phyloP scores from a whole-genome alignment of 2,329 filamentous ascomycete species.

The Pseudogymnoascus sp. region DNA sequence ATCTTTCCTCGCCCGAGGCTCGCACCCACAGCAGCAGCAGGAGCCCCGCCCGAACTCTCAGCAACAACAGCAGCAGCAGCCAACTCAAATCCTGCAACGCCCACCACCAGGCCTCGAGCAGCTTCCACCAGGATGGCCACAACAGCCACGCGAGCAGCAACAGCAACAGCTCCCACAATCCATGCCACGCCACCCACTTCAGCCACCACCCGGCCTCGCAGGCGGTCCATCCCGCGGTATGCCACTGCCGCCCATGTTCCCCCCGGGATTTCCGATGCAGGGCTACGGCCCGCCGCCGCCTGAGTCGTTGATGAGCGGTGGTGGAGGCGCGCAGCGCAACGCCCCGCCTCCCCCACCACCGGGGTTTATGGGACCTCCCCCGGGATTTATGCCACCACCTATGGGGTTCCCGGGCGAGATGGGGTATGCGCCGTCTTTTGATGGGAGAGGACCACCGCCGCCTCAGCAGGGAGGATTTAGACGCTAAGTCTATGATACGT shows the following conservation, averaged over 20 bases:
- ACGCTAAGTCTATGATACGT: neutral
- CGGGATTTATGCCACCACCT: constrained; percentile 47
- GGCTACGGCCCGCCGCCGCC: constrained; percentile 41
- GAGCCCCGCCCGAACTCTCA: constrained; percentile 34
- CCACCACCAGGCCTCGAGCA: constrained; percentile 55
- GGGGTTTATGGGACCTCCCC: constrained; percentile 27
- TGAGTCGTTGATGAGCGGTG: constrained; percentile 30
- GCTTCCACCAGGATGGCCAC: constrained; percentile 51
- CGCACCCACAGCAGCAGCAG: constrained; percentile 19
- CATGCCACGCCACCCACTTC: constrained; percentile 44
- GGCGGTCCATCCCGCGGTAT: constrained; percentile 33
- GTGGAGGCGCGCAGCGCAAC: constrained; percentile 25
- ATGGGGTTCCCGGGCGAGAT: constrained; percentile 49
- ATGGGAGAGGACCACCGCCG: constrained; percentile 49
- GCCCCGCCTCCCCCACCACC: constrained; percentile 41
- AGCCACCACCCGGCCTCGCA: constrained; percentile 53
- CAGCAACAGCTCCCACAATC: constrained; percentile 25
- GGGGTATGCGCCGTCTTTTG: constrained; percentile 45
- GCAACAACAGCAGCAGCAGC: constrained; percentile 46
- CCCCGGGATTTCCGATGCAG: constrained; percentile 51
- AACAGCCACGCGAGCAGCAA: constrained; percentile 35
- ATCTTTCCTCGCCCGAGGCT: constrained; percentile 22
- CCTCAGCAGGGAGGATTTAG: constrained; percentile 22
- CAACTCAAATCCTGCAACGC: constrained; percentile 58
- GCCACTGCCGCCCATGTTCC: constrained; percentile 50